Percentiles rank a stretch among this genome's conserved stretches.
These are phyloP conservation scores for Chaetomium sp. DNA, from an alignment of 2,329 filamentous ascomycete species.

Conservation along the genomic window DNA sequence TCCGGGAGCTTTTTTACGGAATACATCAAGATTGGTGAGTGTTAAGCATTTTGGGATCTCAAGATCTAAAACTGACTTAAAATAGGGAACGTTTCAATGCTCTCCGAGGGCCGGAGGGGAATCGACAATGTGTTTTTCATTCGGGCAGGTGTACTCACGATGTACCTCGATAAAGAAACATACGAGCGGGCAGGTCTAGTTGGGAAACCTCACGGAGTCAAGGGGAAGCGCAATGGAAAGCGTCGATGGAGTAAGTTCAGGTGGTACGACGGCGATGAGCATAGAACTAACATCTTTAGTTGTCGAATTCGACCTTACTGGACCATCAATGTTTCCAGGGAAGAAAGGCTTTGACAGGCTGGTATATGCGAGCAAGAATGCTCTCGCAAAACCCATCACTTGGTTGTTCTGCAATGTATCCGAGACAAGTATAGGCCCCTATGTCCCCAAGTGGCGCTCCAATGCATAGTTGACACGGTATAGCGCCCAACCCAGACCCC, in stretches of 20 bases:
- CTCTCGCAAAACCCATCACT: constrained; percentile 57
- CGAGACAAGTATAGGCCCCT: constrained; percentile 35
- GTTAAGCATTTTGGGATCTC: no score
- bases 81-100: constrained; percentile 70
- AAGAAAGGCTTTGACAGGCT: constrained; percentile 78
- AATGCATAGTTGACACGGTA: constrained; percentile 22
- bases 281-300: constrained; percentile 42
- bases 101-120: constrained; percentile 68
- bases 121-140: constrained; percentile 69
- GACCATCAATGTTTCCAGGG: constrained; percentile 70
- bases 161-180: constrained; percentile 73
- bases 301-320: constrained; percentile 68
- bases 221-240: constrained; percentile 54
- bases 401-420: constrained; percentile 73
- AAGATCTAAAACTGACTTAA: background rate
- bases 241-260: constrained; percentile 62
- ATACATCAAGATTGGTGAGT: constrained; percentile 71
- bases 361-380: constrained; percentile 70
- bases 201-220: constrained; percentile 58
- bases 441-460: background rate
- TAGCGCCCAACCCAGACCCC: constrained; percentile 45
- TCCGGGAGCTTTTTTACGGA: constrained; percentile 71
- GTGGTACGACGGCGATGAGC: background rate
- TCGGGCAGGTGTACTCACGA: constrained; percentile 59
- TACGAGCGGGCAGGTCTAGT: constrained; percentile 79